These are phyloP conservation scores for Hymenoscyphus occultus DNA, from an alignment of 2,329 filamentous ascomycete genomes.

Conservation along the genomic window DNA sequence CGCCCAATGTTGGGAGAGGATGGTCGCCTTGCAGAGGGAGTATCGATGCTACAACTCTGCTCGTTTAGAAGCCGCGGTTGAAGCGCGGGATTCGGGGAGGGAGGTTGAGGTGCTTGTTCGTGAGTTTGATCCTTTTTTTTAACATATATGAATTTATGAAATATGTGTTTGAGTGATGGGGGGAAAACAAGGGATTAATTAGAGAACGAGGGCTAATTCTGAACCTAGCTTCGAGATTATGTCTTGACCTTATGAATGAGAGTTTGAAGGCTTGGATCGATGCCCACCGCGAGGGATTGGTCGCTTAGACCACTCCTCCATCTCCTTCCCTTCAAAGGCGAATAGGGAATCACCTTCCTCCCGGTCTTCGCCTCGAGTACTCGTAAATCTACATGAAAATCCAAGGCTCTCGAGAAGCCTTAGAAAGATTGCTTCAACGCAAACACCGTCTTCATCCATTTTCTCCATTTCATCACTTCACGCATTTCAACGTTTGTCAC, in stretches of 20 bases:
- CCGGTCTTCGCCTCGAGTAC: too few species aligned
- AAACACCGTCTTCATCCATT: too few species aligned
- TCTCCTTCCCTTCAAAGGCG: too few species aligned
- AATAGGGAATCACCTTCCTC: too few species aligned
- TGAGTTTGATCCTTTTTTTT: neutral
- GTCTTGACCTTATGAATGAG: conserved; percentile 35
- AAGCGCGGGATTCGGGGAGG: conserved; percentile 24
- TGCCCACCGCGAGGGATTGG: conserved; percentile 11
- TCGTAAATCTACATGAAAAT: too few species aligned
- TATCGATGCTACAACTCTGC: conserved; percentile 36
- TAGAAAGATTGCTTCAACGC: too few species aligned
- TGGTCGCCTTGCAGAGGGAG: conserved; percentile 32
- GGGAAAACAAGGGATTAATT: neutral
- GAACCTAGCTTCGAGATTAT: conserved; percentile 31
- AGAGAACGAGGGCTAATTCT: conserved; percentile 4
- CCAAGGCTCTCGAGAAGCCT: too few species aligned
- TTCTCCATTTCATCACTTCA: too few species aligned
- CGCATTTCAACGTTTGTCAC: too few species aligned
- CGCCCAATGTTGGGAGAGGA: conserved; percentile 31
- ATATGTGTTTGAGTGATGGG: neutral
- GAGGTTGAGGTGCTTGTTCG: conserved; percentile 5
- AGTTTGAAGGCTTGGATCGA: conserved; percentile 30
- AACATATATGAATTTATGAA: neutral
- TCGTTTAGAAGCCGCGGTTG: conserved; percentile 34
- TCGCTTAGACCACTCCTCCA: neutral